phyloP scores from a whole-genome alignment of 371 early-diverging fungal species.

The Mucor piriformis region DNA sequence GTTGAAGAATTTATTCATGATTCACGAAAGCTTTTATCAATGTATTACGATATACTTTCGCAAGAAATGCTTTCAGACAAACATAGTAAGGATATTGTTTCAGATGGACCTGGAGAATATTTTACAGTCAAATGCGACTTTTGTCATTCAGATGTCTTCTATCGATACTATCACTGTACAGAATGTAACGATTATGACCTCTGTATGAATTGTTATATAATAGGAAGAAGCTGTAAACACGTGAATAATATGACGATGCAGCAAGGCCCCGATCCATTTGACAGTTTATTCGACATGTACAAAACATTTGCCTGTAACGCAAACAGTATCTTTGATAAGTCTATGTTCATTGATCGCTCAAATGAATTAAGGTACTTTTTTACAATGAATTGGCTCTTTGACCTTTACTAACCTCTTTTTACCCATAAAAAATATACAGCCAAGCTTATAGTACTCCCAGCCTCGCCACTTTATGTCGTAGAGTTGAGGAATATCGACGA shows the following conservation, averaged over 20 bases:
- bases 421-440: too few relatives aligned
- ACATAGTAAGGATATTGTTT: background rate
- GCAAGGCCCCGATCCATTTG: slow-evolving; percentile 1
- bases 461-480: slow-evolving; percentile 22
- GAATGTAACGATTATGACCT: slow-evolving; percentile 35
- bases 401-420: too few relatives aligned
- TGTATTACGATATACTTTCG: slow-evolving; percentile 8
- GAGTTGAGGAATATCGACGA: slow-evolving; percentile 30
- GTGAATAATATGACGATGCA: slow-evolving; percentile 27
- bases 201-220: slow-evolving; percentile 36
- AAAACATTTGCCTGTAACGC: slow-evolving; percentile 7
- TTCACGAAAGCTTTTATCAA: slow-evolving; percentile 8
- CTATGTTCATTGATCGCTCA: background rate
- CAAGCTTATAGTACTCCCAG: background rate
- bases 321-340: slow-evolving; percentile 5
- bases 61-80: slow-evolving; percentile 19
- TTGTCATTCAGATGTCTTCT: slow-evolving; percentile 40
- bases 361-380: too few relatives aligned
- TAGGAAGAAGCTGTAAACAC: slow-evolving; percentile 39
- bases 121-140: slow-evolving; percentile 37
- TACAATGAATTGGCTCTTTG: too few relatives aligned
- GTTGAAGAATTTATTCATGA: slow-evolving; percentile 8
- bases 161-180: slow-evolving; percentile 36
- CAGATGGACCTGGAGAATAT: slow-evolving; percentile 8
- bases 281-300: slow-evolving; percentile 12